Evolutionary conservation across 371 early-diverging fungal genomes (phyloP).

Genomic region (Haplosporangium sp.): DNA sequence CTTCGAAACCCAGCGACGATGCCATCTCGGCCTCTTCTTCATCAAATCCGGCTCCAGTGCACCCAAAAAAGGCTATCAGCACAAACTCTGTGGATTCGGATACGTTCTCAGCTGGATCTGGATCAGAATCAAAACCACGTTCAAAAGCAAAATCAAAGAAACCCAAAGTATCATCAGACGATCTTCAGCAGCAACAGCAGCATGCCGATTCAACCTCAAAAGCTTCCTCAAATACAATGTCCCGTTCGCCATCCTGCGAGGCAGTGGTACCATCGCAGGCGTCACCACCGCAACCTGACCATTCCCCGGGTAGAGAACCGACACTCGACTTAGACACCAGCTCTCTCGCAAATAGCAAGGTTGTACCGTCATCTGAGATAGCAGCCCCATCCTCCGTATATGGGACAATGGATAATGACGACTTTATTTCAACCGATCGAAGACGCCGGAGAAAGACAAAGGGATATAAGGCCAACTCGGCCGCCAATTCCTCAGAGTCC

Average conservation of each 20-base stretch:
- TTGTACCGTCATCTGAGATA: background rate
- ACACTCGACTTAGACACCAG: background rate
- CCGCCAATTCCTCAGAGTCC: conserved; percentile 27
- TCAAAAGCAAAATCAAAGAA: conserved; percentile 26
- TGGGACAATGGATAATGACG: conserved; percentile 37
- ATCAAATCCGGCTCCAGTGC: too few species aligned
- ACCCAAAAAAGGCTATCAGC: background rate
- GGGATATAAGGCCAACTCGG: conserved; percentile 8
- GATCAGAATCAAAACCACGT: conserved; percentile 45
- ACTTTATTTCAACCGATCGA: conserved; percentile 43
- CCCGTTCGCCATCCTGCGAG: background rate
- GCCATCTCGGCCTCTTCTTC: background rate
- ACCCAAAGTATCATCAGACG: conserved; percentile 9
- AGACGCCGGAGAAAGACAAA: conserved; percentile 40
- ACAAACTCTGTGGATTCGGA: conserved; percentile 7
- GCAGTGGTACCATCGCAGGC: background rate
- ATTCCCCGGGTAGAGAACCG: background rate
- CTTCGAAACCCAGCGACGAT: conserved; percentile 11
- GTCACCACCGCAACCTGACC: background rate
- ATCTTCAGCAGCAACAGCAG: background rate
- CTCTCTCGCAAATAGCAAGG: background rate
- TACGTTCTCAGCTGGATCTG: conserved; percentile 43
- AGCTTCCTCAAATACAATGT: background rate
- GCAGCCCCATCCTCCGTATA: conserved; percentile 7
- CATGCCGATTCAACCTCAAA: background rate